Evolutionary conservation across 176 grass and related monocot genomes (phyloP), one percentile per base, ranked within the genome.

Genomic region (Carex littledalei): DNA sequence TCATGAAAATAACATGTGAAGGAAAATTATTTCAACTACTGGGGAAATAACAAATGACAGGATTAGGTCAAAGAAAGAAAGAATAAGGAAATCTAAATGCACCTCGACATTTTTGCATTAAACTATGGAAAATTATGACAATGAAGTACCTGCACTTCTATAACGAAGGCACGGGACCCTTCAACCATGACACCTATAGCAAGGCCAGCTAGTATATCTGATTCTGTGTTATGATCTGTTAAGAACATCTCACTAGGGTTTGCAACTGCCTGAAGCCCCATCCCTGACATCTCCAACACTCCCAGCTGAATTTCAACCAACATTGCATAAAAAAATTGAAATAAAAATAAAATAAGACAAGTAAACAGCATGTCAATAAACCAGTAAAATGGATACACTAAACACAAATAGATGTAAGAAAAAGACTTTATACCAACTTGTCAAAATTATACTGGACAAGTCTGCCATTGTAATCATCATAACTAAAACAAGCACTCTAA

Each of bases 241-340:
- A 98, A 89, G 81, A 98, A 98, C 88, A 95, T 93, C 69, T 94
- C 88, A 34, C 93, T 93, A 55, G 95, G 89, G 90, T 98, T 93
- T 72, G 90, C 45, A 87, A 98, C 95, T 86, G 89, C 81, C 88
- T 95, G 91, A 65, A 95, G 88, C 45, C 95, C 95, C 85, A 75
- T 81, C n/a, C 89, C 86, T 52, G 93, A 82, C 95, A 98, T 98
- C 86, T 98, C 91, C 83, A 98, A 94, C 61, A 98, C 91, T 74
- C 95, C 95, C 78, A 98, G 89, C 95, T 98, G 92, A 86, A 79
- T 22, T 63, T 22, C 18, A 81, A 65, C 37, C 67, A 16, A 80
- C 77, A 85, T 80, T 47, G 26, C 6, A 12, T 35, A 58, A 71
- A 78, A 78, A 84, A 69, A 59, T 71, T 68, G 86, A 59, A 82